Evolutionary conservation across 2,329 filamentous ascomycete species (phyloP), one percentile per base, ranked within the genome.

Genomic region (Trichoderma afroharzianum): DNA sequence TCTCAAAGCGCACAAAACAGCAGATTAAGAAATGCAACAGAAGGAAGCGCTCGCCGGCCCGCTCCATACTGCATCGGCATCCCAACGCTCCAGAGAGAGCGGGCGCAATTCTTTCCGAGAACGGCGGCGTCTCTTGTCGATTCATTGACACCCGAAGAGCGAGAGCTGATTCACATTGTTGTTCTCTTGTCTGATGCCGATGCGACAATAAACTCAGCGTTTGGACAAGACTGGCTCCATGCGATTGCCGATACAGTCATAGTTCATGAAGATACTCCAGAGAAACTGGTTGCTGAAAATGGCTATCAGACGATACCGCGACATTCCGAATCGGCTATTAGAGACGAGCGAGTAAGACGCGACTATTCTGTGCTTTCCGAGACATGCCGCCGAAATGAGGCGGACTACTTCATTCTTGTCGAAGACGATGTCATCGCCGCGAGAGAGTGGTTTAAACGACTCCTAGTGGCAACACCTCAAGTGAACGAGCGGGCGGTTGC

Each of bases 371-470:
- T 74, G 0, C 62, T 80, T 8, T 74, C 79, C 11, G 39, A 73
- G 12, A 69, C 73, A 1, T 81, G 80, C 55, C 75, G 74, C 11
- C 53, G 55, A 11, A 71, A 71, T 2, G 75, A 72, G 0, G 70
- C 76, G 11, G 69, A 75, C 14, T 81, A 79, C 47, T 79, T 81
- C 12, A 73, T 76, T 2, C 70, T 81, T 6, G 63, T 81, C 4
- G 80, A 81, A 36, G 80, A 81, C 47, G 80, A 81, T 63, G 74
- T 80, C 3, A 74, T 81, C 32, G 79, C 79, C 6, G 74, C 78
- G 7, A 71, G 75, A 21, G 75, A 78, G 26, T 81, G 80, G 80
- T 74, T 79, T 28, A n/a, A 70, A 7, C 72, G 76, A 14, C 50
- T 79, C 14, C 62, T 70, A 3, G 67, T 36, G 2, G 76, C 74